A percentile compares a stretch with the other conserved stretches of the same genome.
These are phyloP conservation scores for Chimonanthus salicifolius DNA, from an alignment of 164 flowering plant species.

Conservation along the genomic window DNA sequence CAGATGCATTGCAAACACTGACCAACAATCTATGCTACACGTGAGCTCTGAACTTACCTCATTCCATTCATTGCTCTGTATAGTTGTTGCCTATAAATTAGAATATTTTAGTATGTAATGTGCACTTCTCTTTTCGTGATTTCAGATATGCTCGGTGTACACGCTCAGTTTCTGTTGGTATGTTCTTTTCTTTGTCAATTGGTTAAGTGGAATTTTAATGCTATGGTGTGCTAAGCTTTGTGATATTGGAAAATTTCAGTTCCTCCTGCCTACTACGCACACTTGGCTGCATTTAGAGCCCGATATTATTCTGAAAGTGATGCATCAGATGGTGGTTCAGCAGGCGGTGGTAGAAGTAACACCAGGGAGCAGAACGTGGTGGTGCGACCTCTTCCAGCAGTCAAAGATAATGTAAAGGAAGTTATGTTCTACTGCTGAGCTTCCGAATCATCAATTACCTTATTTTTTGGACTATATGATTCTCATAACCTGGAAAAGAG, in stretches of 20 bases:
- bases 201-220: not conserved
- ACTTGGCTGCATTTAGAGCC: conserved; percentile 71
- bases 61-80: not conserved
- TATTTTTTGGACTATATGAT: too few relatives aligned
- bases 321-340: conserved; percentile 32
- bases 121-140: not conserved
- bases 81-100: not conserved
- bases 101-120: not conserved
- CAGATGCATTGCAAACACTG: conserved; percentile 51
- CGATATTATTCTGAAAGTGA: conserved; percentile 59
- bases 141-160: conserved; percentile 72
- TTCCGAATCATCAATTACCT: too few relatives aligned
- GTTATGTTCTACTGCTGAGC: conserved; percentile 76
- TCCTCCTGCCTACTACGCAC: conserved; percentile 89
- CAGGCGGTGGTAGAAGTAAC: conserved; percentile 15
- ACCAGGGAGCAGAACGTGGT: conserved; percentile 9
- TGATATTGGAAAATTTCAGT: conserved; percentile 37
- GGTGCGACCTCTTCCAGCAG: conserved; percentile 35
- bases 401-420: conserved; percentile 52
- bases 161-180: conserved; percentile 80
- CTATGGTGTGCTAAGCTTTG: not conserved
- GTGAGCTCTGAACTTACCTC: conserved; percentile 22
- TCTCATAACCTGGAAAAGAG: too few relatives aligned
- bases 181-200: conserved; percentile 9
- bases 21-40: conserved; percentile 77